These are phyloP conservation scores for Nicotiana tomentosiformis DNA, from an alignment of 257 asterid genomes.

Conservation along the genomic window DNA sequence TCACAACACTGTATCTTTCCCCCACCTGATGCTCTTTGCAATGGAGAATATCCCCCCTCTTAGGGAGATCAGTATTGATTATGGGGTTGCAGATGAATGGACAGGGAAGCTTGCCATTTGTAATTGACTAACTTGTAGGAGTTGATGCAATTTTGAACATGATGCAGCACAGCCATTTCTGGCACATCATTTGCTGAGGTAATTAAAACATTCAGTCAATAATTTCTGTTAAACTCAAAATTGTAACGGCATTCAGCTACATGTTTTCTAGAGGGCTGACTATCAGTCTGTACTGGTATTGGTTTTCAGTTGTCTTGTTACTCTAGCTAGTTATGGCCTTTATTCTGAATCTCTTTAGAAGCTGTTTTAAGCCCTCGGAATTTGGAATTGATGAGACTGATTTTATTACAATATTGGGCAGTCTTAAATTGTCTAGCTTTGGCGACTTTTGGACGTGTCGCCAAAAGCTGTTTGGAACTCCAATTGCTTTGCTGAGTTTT, in stretches of 20 bases:
- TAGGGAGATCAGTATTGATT: slow-evolving; percentile 77
- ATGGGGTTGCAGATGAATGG: slow-evolving; percentile 76
- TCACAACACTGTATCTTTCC: slow-evolving; percentile 69
- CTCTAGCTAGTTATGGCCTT: too few relatives aligned
- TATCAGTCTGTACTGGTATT: neutral
- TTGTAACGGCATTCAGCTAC: neutral
- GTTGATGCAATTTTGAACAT: slow-evolving; percentile 18
- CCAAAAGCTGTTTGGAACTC: too few relatives aligned
- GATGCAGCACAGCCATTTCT: slow-evolving; percentile 5
- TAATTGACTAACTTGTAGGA: slow-evolving; percentile 26
- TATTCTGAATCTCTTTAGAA: too few relatives aligned
- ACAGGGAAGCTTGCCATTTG: slow-evolving; percentile 74
- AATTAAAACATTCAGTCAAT: slow-evolving; percentile 11
- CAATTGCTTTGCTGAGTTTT: neutral
- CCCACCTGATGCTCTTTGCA: slow-evolving; percentile 87
- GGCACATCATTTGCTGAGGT: slow-evolving; percentile 31
- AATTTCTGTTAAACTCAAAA: neutral
- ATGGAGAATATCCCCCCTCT: slow-evolving; percentile 87
- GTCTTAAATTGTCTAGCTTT: too few relatives aligned
- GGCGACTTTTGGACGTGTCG: too few relatives aligned
- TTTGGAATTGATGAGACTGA: too few relatives aligned
- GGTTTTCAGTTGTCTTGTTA: neutral
- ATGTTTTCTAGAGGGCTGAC: neutral
- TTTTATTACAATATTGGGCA: too few relatives aligned
- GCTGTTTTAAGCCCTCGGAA: too few relatives aligned